Evolutionary conservation across 2,329 filamentous ascomycete species (phyloP), one percentile per base, ranked within the genome.

Genomic region (Cytospora paraplurivora): DNA sequence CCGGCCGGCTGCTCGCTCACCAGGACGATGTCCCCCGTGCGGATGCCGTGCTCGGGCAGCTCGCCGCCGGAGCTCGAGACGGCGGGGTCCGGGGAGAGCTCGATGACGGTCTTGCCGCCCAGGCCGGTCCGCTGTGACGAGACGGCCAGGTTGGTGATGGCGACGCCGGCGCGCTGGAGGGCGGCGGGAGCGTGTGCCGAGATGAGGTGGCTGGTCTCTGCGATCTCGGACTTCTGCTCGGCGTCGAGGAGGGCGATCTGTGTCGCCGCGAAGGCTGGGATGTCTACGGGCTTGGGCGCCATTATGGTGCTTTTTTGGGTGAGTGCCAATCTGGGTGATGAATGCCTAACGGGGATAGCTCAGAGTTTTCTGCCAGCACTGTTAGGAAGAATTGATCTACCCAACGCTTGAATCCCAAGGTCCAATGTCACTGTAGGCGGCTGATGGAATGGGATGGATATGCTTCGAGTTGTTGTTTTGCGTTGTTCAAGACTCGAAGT

Each of bases 71-170:
- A 7, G 68, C 65, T 34, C 66, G 21, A 56, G 58, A 85, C 77
- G 71, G 97, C 94, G 0, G 86, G 80, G 17, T 79, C 78, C 1
- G 78, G 75, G 1, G 78, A 80, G 7, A 99, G 86, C 74, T 97
- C 93, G 4, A 97, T 79, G 1, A 99, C 89, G 0, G 91, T 92
- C 68, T 92, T 91, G n/a, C 95, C 95, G 17, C 93, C 95, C 44
- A 97, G 81, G 0, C 95, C 95, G 0, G 95, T 99, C 35, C 93
- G 88, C 72, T 91, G 90, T 19, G 90, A 88, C 12, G 84, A 80
- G 38, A 96, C 79, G 37, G 85, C 79, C 10, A 98, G 85, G 75
- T 93, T 94, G 17, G 87, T 86, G 70, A 95, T 81, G 37, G 92
- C 92, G 49, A 92, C 82, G n/a, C 92, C 92, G 7, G 90, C 90